Percentiles rank a stretch among this genome's conserved stretches.
Conservation (phyloP, 2,329 filamentous ascomycete species). For the Colletotrichum sidae region DNA sequence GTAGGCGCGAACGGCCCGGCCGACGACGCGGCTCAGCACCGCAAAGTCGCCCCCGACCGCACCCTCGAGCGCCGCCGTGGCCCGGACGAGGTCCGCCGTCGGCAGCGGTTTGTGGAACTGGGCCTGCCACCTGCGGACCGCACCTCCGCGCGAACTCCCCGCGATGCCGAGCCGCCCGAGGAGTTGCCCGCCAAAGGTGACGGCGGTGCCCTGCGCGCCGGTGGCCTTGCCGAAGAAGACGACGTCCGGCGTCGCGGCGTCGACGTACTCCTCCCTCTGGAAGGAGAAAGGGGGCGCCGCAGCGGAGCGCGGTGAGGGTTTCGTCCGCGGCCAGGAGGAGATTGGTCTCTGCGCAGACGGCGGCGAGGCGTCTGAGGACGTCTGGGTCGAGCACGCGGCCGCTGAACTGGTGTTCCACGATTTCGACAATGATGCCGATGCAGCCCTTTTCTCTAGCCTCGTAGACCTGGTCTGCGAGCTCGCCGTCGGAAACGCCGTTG, state of each 20-base stretch:
- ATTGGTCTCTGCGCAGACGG: conserved; percentile 36
- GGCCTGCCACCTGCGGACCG: conserved; percentile 28
- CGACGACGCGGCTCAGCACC: conserved; percentile 28
- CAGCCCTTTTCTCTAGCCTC: conserved; percentile 40
- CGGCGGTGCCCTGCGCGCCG: conserved; percentile 17
- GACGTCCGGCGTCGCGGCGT: conserved; percentile 36
- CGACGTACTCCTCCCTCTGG: conserved; percentile 40
- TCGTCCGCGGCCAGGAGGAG: conserved; percentile 41
- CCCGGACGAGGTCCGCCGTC: conserved; percentile 26
- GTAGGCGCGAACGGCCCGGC: conserved; percentile 14
- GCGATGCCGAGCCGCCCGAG: conserved; percentile 17
- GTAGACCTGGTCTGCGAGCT: conserved; percentile 36
- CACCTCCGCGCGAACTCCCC: neutral
- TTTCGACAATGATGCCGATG: conserved; percentile 41
- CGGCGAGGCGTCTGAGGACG: conserved; percentile 34
- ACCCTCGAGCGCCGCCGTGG: conserved; percentile 16
- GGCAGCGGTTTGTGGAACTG: conserved; percentile 22
- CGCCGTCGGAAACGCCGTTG: conserved; percentile 35
- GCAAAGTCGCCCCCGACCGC: conserved; percentile 16
- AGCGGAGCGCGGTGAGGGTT: conserved; percentile 42
- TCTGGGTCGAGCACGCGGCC: conserved; percentile 38
- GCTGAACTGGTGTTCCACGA: conserved; percentile 41
- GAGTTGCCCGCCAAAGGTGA: conserved; percentile 22
- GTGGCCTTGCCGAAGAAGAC: conserved; percentile 42
- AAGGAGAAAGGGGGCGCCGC: conserved; percentile 45